Evolutionary conservation across 139 green algal species (phyloP).

Genomic region (Ostreobium quekettii): DNA sequence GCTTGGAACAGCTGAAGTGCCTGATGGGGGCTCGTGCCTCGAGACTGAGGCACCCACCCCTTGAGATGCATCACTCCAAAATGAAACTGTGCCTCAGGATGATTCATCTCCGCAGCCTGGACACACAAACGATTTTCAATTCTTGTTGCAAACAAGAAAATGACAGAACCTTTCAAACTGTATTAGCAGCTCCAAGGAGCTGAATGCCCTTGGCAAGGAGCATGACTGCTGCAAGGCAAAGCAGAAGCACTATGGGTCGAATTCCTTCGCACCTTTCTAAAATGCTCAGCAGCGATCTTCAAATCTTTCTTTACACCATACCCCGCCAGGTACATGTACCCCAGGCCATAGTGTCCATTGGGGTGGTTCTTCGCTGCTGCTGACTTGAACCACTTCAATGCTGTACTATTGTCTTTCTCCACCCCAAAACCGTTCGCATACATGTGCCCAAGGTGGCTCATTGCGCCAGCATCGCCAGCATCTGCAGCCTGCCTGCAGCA

Average conservation of each 20-base stretch:
- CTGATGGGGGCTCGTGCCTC: constrained; percentile 1
- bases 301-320: constrained; percentile 44
- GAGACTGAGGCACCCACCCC: constrained; percentile 23
- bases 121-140: too few species aligned
- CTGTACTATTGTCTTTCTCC: constrained; percentile 41
- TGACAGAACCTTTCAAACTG: too few species aligned
- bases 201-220: too few species aligned
- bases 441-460: constrained; percentile 80
- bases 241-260: too few species aligned
- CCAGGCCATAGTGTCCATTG: constrained; percentile 72
- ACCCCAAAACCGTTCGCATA: constrained; percentile 70
- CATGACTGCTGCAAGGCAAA: too few species aligned
- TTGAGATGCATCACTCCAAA: constrained; percentile 72
- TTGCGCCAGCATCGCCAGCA: constrained; percentile 62
- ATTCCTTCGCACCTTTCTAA: constrained; percentile 18
- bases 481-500: constrained; percentile 59
- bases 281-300: constrained; percentile 24
- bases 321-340: constrained; percentile 81
- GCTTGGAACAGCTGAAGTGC: constrained; percentile 9
- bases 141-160: too few species aligned
- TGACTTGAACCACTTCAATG: constrained; percentile 35
- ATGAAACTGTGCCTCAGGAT: constrained; percentile 65
- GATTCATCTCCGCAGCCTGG: constrained; percentile 29
- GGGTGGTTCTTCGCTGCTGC: constrained; percentile 40
- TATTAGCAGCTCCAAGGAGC: too few species aligned